phyloP scores from a whole-genome alignment of 176 grass and related monocot genomes.

The Oropetium thomaeum region DNA sequence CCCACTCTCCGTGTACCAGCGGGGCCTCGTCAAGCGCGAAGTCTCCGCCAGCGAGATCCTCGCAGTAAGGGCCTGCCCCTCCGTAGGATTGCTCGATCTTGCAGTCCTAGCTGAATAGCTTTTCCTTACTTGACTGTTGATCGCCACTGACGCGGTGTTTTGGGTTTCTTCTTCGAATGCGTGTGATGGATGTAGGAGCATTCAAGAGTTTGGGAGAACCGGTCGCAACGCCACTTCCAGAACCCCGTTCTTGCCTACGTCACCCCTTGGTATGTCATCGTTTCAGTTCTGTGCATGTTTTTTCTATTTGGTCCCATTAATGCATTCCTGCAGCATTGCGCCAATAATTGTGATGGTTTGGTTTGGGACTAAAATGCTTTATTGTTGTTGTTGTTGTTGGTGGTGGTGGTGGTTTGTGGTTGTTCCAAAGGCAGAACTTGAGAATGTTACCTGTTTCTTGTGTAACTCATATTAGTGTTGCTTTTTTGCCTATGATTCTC shows the following conservation, averaged over 20 bases:
- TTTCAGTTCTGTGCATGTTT: not conserved
- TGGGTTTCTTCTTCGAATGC: not conserved
- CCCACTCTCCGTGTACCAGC: constrained; percentile 55
- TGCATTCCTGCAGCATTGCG: not conserved
- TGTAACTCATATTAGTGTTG: not conserved
- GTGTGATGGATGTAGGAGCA: constrained; percentile 34
- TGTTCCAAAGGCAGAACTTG: not conserved
- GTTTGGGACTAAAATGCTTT: too few species aligned
- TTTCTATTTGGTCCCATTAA: not conserved
- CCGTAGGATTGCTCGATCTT: not conserved
- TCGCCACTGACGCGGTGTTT: constrained; percentile 1
- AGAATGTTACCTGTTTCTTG: not conserved
- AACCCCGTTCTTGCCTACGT: constrained; percentile 85
- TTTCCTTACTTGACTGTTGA: constrained; percentile 8
- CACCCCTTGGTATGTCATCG: constrained; percentile 63
- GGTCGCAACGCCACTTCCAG: constrained; percentile 58
- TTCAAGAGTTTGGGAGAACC: constrained; percentile 49
- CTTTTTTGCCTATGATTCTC: not conserved
- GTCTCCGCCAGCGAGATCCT: constrained; percentile 63
- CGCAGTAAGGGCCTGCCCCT: constrained; percentile 38
- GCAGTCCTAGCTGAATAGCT: not conserved
- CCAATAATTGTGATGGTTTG: not conserved
- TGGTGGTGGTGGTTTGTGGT: not conserved
- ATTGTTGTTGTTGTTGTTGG: too few species aligned
- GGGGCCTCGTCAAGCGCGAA: constrained; percentile 62